Evolutionary conservation across 2,329 filamentous ascomycete species (phyloP), one percentile per base, ranked within the genome.

Genomic region (Paraphaeosphaeria sporulosa): DNA sequence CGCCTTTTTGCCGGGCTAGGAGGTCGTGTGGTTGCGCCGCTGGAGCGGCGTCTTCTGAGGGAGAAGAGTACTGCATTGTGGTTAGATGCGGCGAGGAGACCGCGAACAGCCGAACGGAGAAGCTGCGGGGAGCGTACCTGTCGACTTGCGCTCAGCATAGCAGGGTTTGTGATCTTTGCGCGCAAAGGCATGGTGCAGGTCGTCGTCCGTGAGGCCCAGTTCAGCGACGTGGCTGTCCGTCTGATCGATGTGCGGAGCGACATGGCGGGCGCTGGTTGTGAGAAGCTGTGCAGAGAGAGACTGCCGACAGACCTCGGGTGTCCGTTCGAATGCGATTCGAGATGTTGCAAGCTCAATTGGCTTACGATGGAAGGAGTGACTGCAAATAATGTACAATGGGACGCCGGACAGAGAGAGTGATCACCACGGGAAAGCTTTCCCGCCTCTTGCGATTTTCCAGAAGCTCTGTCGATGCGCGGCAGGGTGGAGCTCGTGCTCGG

Each of bases 151-250:
- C 77, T 81, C 67, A 87, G 67, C 73, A 71, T 83, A 55, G 85
- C 84, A 66, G 88, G 83, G 76, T 86, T 85, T 73, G 84, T 80
- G 66, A 93, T 84, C 79, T 91, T 94, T 63, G 91, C 91, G 82
- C 88, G 89, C 66, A 96, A 85, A 77, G 93, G 92, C 92, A 97
- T 97, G 59, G 72, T 79, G 38, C 65, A 59, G 46, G 70, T 64
- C 40, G 62, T 62, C 57, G 58, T 71, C 61, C 76, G 75, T 66
- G 76, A 73, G 69, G 63, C 71, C 64, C 76, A 76, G 69, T 71
- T 78, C 73, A 76, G 71, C 75, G 74, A 76, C 62, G 74, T 71
- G 58, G 79, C 75, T 69, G 71, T 72, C 40, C 79, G 72, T 72
- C 74, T 71, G 65, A 79, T 73, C 50, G 75, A 71, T 58, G 75